phyloP scores from a whole-genome alignment of 148 eudicot species.

The Rhododendron williamsianum region DNA sequence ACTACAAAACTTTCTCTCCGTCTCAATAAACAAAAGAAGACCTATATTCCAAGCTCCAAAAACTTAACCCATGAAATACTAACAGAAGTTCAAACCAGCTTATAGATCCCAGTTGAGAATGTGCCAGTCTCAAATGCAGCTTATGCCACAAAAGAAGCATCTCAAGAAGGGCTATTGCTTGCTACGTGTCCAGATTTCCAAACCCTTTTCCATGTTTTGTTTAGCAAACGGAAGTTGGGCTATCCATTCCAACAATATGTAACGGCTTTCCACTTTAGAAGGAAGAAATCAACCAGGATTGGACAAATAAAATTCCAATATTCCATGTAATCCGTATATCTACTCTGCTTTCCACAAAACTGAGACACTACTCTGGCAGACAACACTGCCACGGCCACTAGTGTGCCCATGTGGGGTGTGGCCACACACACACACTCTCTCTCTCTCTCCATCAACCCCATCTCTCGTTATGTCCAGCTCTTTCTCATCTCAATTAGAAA shows the following conservation, averaged over 20 bases:
- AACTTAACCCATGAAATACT: not conserved
- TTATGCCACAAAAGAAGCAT: not conserved
- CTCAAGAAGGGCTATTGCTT: not conserved
- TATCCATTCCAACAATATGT: not conserved
- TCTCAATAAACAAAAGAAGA: not conserved
- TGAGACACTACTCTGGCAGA: not conserved
- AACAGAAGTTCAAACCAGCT: not conserved
- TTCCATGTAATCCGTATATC: not conserved
- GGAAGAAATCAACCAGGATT: not conserved
- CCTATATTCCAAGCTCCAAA: not conserved
- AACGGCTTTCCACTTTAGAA: not conserved
- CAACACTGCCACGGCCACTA: not conserved
- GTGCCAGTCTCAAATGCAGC: not conserved
- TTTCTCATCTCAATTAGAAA: not conserved
- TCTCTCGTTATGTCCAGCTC: not conserved
- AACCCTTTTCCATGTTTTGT: not conserved
- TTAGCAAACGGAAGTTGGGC: not conserved
- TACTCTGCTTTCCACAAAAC: not conserved
- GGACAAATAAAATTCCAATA: not conserved
- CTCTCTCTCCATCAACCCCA: not conserved
- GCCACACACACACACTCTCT: not conserved
- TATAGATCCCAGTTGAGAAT: not conserved
- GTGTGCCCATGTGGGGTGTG: not conserved
- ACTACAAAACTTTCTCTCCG: not conserved
- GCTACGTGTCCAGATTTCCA: not conserved